phyloP scores from a whole-genome alignment of 768 basidiomycete genomes.

The Cyclocybe aegerita region DNA sequence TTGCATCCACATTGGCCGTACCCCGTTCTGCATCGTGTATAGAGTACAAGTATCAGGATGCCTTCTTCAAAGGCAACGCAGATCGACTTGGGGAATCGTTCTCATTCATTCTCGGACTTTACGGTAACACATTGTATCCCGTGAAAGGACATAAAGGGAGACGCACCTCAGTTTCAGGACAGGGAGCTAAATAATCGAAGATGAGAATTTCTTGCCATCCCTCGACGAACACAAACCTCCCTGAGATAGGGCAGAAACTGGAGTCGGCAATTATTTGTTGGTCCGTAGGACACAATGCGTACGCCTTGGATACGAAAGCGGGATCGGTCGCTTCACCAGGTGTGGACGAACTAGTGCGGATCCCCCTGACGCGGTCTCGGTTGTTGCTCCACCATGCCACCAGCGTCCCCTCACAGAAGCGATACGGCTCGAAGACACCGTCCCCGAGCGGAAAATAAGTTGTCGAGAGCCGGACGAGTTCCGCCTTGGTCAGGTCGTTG shows the following conservation, averaged over 20 bases:
- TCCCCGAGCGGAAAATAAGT: not conserved
- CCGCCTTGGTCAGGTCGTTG: not conserved
- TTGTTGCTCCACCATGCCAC: not conserved
- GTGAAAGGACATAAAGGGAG: not conserved
- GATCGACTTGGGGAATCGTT: too few relatives aligned
- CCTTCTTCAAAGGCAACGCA: too few relatives aligned
- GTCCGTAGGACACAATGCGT: not conserved
- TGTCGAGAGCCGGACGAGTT: not conserved
- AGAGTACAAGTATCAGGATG: too few relatives aligned
- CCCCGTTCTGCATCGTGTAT: too few relatives aligned
- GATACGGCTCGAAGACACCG: not conserved
- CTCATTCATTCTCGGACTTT: too few relatives aligned
- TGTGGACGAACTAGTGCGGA: too few relatives aligned
- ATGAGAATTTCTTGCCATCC: not conserved
- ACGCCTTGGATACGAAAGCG: not conserved
- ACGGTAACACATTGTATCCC: too few relatives aligned
- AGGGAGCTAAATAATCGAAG: not conserved
- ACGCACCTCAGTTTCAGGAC: not conserved
- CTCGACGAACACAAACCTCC: slow-evolving; percentile 2
- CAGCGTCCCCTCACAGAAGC: not conserved
- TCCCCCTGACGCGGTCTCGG: too few relatives aligned
- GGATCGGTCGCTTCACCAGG: not conserved
- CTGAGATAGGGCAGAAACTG: slow-evolving; percentile 6
- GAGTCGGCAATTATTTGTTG: not conserved
- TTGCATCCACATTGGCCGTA: too few relatives aligned